Evolutionary conservation across 768 basidiomycete species (phyloP), one percentile per base, ranked within the genome.

Genomic region (Paxillus ammoniavirescens): DNA sequence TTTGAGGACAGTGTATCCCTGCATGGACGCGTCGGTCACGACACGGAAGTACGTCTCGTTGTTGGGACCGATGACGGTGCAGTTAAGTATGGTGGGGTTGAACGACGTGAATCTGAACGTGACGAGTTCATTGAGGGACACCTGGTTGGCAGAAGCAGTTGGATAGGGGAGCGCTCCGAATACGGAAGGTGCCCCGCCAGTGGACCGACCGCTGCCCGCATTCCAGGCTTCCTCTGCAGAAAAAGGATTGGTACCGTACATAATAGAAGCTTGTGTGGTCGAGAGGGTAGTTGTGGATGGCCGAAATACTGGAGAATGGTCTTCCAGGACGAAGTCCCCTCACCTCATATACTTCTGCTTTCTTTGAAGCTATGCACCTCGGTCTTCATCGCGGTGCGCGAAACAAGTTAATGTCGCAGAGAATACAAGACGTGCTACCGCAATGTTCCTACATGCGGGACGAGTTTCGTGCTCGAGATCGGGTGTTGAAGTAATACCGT

Each of bases 91-190:
- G 36, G 74, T 75, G 4, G 80, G 77, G 53, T 71, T 77, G 62
- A 81, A 74, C 12, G 74, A 68, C 10, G 77, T 76, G 72, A 87
- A 81, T 45, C 73, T 72, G 65, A 81, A 80, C 5, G 72, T 69
- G 57, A 75, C 59, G 52, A 72, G 70, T 14, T 70, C 63, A 30
- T 71, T 67, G 14, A 75, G 59, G 21, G 70, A 35, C 6, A 71
- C 62, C 21, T 61, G 42, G 45, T 18, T 47, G 21, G 53, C 13
- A 6, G 71, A 54, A 30, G 72, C 52, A 21, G 68, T 49, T 0
- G 81, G 76, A 59, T 81, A 83, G 28, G 85, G 85, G 17, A 87
- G 79, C 0, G 83, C 84, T 5, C 85, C 85, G 60, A 80, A 82
- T 53, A 86, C 68, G 44, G 85, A 86, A 44, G 83, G 80, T 9